These are phyloP conservation scores for Penicillium sp. DNA, from an alignment of 2,329 filamentous ascomycete species.

Conservation along the genomic window DNA sequence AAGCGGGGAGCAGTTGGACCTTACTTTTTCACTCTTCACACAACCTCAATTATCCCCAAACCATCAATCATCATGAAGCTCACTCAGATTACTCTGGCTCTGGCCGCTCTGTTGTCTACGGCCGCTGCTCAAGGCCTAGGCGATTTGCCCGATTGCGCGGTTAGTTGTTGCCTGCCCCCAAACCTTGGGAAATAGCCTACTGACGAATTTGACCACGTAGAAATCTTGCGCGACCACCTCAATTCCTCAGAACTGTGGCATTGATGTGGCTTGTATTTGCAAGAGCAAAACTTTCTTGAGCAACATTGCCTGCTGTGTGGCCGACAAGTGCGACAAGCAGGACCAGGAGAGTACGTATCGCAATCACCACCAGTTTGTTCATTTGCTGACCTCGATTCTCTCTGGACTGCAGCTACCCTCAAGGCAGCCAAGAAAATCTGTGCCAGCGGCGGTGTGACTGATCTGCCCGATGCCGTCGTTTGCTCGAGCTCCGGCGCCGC, in stretches of 20 bases:
- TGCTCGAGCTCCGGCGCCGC: constrained; percentile 26
- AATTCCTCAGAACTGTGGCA: constrained; percentile 38
- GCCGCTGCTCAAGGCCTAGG: constrained; percentile 47
- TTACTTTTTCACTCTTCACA: not conserved
- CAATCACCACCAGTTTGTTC: too few relatives aligned
- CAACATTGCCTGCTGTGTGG: constrained; percentile 52
- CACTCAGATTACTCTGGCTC: constrained; percentile 50
- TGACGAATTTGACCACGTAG: constrained; percentile 21
- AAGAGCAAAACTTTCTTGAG: constrained; percentile 45
- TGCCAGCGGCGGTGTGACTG: constrained; percentile 35
- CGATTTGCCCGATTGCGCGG: constrained; percentile 55
- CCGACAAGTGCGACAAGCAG: constrained; percentile 38
- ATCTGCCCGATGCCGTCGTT: constrained; percentile 33
- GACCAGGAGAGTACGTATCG: constrained; percentile 42
- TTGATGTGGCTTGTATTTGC: constrained; percentile 54
- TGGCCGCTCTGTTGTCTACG: constrained; percentile 53
- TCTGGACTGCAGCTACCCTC: constrained; percentile 30
- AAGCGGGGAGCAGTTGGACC: not conserved
- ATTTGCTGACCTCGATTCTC: constrained; percentile 6
- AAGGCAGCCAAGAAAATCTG: constrained; percentile 40
- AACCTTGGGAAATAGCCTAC: not conserved
- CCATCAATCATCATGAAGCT: constrained; percentile 47
- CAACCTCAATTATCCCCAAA: constrained; percentile 6
- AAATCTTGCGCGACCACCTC: constrained; percentile 43
- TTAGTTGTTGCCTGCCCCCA: constrained; percentile 38